Conservation (phyloP, 169 alveolate genomes). For the Theileria parva region DNA sequence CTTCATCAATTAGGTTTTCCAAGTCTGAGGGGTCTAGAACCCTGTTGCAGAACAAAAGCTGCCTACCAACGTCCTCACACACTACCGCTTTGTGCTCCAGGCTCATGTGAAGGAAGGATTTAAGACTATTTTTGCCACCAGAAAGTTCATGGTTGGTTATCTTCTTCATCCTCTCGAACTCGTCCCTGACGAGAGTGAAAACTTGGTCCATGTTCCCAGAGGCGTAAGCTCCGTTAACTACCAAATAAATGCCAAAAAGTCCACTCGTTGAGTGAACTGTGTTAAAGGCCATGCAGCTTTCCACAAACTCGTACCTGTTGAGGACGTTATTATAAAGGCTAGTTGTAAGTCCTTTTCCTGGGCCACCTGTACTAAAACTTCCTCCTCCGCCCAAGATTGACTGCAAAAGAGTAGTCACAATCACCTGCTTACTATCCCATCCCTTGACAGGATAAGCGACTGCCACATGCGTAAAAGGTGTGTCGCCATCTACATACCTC, state of each 20-base stretch:
- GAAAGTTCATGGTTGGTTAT: conserved; percentile 77
- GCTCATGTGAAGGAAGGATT: conserved; percentile 77
- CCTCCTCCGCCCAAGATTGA: conserved; percentile 91
- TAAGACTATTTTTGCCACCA: conserved; percentile 82
- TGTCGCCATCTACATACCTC: conserved; percentile 74
- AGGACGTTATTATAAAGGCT: conserved; percentile 82
- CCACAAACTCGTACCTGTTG: conserved; percentile 83
- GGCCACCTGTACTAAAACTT: conserved; percentile 90
- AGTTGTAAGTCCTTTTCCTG: conserved; percentile 91
- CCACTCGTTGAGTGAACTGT: conserved; percentile 88
- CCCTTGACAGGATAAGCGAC: conserved; percentile 80
- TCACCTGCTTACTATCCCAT: conserved; percentile 79
- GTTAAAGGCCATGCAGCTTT: conserved; percentile 87
- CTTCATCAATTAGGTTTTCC: conserved; percentile 76
- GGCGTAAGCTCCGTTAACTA: conserved; percentile 77
- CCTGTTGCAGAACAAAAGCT: conserved; percentile 77
- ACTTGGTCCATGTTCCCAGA: conserved; percentile 43
- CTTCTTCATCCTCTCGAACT: conserved; percentile 71
- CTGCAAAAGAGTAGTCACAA: conserved; percentile 80
- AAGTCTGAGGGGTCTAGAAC: conserved; percentile 70
- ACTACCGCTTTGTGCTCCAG: conserved; percentile 77
- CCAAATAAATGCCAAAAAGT: conserved; percentile 83
- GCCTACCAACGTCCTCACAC: conserved; percentile 85
- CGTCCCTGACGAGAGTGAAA: conserved; percentile 73
- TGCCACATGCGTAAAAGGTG: conserved; percentile 82